Base-by-base conservation (phyloP, 371 early-diverging fungal species). In the Mucor piriformis region DNA sequence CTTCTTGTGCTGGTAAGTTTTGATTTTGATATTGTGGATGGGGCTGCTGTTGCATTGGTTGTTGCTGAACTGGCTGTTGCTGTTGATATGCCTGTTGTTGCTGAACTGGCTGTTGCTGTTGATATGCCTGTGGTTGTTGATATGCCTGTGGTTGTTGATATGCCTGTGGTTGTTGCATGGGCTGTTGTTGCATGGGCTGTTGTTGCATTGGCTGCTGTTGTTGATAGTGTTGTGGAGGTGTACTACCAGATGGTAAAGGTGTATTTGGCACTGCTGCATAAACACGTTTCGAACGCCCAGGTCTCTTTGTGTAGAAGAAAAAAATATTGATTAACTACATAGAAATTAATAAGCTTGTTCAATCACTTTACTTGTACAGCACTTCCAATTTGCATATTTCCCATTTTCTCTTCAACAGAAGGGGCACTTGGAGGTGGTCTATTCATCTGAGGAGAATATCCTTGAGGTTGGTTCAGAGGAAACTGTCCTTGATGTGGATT, bases 201-300 rank as follows among this genome's bases (percentile, higher is more conserved):
- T 25, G 46, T 3, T 23, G 24, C 6, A 46, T 24, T 24, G 23
- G 46, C 13, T 11, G 20, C 12, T 24, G 32, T 6, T 18, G 43
- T 3, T 40, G 42, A 15, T 53, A 33, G 1, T 50, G 66, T 16
- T 53, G 69, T 15, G 42, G 56, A 2, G n/a, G 56, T 24, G 24
- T 20, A 4, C 21, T 27, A 25, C 34, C 32, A n/a, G 50, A 32
- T 13, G 35, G 18, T 24, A 50, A 46, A 44, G 63, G 44, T 51
- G 37, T 37, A 25, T 8, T 37, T 15, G 65, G 50, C 16, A 57
- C 29, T 11, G 68, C 57, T 29, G 74, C 71, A 63, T 74, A 74
- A n/a, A 66, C 74, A 27, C 74, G 66, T 48, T 63, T 70, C 0
- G 74, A 53, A 20, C 59, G 62, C 20, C 66, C 66, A 38, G 63